These are phyloP conservation scores for Cercospora janseana DNA, from an alignment of 2,329 filamentous ascomycete genomes.

Conservation along the genomic window DNA sequence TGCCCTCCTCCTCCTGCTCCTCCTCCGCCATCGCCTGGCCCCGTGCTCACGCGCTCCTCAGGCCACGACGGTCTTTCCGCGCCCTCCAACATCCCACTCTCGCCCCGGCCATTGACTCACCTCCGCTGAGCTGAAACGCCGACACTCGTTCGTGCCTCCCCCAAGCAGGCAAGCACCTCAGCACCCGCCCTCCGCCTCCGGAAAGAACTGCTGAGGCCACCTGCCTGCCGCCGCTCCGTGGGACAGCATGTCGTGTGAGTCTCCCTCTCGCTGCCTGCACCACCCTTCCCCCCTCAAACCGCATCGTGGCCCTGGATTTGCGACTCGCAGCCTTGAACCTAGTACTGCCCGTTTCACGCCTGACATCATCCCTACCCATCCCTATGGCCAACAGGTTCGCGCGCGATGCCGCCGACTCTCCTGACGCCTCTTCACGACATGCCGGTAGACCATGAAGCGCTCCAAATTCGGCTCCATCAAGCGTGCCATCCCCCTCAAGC, in stretches of 20 bases:
- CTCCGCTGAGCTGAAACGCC: no score
- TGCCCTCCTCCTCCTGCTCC: no score
- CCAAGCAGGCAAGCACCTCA: no score
- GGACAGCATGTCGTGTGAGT: slow-evolving; percentile 21
- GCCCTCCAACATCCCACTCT: no score
- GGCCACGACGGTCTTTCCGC: no score
- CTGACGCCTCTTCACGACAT: slow-evolving; percentile 15
- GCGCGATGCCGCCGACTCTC: slow-evolving; percentile 9
- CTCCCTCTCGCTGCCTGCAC: slow-evolving; percentile 8
- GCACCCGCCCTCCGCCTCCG: no score
- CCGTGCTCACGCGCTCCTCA: no score
- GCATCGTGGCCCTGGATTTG: slow-evolving; percentile 8
- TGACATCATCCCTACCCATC: slow-evolving; percentile 13
- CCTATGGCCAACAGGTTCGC: slow-evolving; percentile 15
- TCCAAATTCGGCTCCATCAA: slow-evolving; percentile 19
- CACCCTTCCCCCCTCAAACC: slow-evolving; percentile 9
- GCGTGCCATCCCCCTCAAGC: slow-evolving; percentile 19
- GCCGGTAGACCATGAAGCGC: slow-evolving; percentile 14
- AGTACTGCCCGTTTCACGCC: slow-evolving; percentile 18
- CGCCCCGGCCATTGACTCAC: no score
- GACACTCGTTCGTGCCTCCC: no score
- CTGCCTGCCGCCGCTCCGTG: slow-evolving; percentile 8
- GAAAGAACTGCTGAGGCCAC: no score
- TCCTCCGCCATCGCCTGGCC: no score
- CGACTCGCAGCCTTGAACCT: slow-evolving; percentile 18